Evolutionary conservation across 2,329 filamentous ascomycete genomes (phyloP).

Genomic region (Cadophora sp.): DNA sequence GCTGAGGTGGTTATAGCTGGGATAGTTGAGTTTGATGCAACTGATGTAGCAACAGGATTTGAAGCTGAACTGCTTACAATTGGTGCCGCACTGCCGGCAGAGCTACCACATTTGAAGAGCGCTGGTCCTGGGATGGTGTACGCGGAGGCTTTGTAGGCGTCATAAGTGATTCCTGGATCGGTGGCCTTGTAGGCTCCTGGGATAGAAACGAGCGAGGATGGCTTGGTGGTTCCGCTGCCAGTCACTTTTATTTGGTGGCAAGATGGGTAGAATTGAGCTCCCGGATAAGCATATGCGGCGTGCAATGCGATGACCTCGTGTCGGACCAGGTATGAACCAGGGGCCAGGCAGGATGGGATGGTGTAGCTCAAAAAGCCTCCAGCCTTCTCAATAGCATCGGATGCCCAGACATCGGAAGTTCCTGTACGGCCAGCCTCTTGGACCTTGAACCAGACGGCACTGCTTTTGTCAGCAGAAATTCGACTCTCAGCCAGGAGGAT

Average conservation of each 20-base stretch:
- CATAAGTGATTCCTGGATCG: constrained; percentile 46
- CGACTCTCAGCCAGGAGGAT: neutral
- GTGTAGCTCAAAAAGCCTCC: constrained; percentile 54
- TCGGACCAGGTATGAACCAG: constrained; percentile 61
- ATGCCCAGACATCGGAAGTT: constrained; percentile 17
- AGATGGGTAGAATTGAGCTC: constrained; percentile 37
- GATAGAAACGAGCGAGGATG: constrained; percentile 48
- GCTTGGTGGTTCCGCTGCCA: constrained; percentile 51
- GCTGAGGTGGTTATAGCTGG: constrained; percentile 16
- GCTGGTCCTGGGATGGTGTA: constrained; percentile 51
- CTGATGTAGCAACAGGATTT: constrained; percentile 5
- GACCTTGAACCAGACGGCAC: constrained; percentile 53
- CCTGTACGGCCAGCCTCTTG: constrained; percentile 46
- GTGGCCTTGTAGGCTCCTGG: constrained; percentile 54
- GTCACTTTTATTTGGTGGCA: constrained; percentile 54
- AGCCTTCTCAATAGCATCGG: constrained; percentile 31
- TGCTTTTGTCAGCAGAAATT: neutral
- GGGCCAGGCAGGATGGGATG: constrained; percentile 57
- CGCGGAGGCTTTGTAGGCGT: constrained; percentile 49
- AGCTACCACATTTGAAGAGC: constrained; percentile 41
- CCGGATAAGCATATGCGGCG: constrained; percentile 49
- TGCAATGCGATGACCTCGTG: constrained; percentile 56
- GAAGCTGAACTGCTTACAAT: neutral
- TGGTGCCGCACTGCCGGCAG: neutral
- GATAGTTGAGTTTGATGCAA: constrained; percentile 6